phyloP scores from a whole-genome alignment of 176 grass and related monocot species.

The Rhipidocladum racemiflorum region DNA sequence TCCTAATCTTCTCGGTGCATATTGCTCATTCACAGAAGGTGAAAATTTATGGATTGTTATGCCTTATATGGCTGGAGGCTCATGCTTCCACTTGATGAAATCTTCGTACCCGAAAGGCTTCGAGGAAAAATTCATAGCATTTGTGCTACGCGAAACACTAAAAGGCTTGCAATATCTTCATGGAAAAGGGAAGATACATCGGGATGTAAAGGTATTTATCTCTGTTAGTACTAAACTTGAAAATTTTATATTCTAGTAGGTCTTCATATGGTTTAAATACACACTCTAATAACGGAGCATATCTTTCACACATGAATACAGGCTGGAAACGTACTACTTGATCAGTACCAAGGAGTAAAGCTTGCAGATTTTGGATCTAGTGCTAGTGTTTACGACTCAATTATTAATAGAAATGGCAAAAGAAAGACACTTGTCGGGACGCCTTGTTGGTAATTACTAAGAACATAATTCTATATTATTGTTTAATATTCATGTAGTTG shows the following conservation, averaged over 20 bases:
- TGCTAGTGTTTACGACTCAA: constrained; percentile 82
- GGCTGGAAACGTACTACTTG: constrained; percentile 92
- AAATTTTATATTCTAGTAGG: background rate
- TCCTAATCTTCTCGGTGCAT: constrained; percentile 71
- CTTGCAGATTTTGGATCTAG: constrained; percentile 88
- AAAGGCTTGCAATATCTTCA: constrained; percentile 84
- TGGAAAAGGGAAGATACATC: constrained; percentile 80
- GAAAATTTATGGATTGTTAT: constrained; percentile 73
- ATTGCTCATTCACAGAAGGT: constrained; percentile 70
- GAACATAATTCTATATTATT: background rate
- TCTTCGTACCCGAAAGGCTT: constrained; percentile 76
- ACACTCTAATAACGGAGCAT: background rate
- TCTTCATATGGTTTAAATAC: background rate
- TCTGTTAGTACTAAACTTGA: background rate
- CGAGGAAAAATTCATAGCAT: constrained; percentile 71
- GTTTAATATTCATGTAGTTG: background rate
- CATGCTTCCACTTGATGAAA: constrained; percentile 88
- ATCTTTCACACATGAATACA: constrained; percentile 27
- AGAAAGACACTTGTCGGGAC: constrained; percentile 96
- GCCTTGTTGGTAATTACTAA: constrained; percentile 66
- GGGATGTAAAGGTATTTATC: constrained; percentile 72
- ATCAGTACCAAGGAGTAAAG: constrained; percentile 69
- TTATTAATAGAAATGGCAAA: constrained; percentile 64
- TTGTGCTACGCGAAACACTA: constrained; percentile 61
- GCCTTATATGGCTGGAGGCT: constrained; percentile 95